These are phyloP conservation scores for Cutaneotrichosporon daszewskae DNA, from an alignment of 1,284 basidiomycete genomes.

Conservation along the genomic window DNA sequence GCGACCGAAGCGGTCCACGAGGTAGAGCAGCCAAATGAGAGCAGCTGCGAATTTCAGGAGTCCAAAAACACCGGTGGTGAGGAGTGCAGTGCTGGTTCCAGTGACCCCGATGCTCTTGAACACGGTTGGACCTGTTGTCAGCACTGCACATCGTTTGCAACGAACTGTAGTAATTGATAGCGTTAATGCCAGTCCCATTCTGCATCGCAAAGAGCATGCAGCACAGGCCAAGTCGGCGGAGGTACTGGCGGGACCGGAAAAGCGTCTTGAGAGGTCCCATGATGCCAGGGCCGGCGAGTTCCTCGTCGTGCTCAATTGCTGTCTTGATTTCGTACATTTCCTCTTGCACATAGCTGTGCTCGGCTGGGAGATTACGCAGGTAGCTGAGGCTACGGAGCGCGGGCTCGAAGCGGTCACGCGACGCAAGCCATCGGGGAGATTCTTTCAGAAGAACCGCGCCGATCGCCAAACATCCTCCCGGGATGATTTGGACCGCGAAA, in stretches of 20 bases:
- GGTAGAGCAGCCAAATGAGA: conserved; percentile 26
- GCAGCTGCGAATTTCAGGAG: conserved; percentile 38
- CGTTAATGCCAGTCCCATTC: conserved; percentile 13
- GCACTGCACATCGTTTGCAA: neutral
- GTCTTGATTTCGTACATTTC: conserved; percentile 36
- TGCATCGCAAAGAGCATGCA: conserved; percentile 10
- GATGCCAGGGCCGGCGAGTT: conserved; percentile 4
- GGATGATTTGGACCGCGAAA: conserved; percentile 54
- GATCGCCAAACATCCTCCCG: conserved; percentile 50
- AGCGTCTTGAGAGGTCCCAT: conserved; percentile 5
- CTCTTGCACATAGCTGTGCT: conserved; percentile 43
- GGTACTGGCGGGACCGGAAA: conserved; percentile 1
- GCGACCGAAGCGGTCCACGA: conserved; percentile 38
- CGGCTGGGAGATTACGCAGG: conserved; percentile 47
- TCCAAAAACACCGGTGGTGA: conserved; percentile 48
- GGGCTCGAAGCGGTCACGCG: conserved; percentile 44
- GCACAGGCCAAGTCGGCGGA: conserved; percentile 6
- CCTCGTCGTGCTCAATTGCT: conserved; percentile 30
- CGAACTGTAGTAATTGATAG: conserved; percentile 26
- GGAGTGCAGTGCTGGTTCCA: conserved; percentile 26
- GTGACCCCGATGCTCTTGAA: conserved; percentile 44
- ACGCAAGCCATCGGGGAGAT: conserved; percentile 53
- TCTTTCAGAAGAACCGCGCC: conserved; percentile 51
- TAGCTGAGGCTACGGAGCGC: conserved; percentile 49
- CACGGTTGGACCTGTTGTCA: conserved; percentile 27